phyloP scores from a whole-genome alignment of 2,329 filamentous ascomycete species.

The Zalaria obscura region DNA sequence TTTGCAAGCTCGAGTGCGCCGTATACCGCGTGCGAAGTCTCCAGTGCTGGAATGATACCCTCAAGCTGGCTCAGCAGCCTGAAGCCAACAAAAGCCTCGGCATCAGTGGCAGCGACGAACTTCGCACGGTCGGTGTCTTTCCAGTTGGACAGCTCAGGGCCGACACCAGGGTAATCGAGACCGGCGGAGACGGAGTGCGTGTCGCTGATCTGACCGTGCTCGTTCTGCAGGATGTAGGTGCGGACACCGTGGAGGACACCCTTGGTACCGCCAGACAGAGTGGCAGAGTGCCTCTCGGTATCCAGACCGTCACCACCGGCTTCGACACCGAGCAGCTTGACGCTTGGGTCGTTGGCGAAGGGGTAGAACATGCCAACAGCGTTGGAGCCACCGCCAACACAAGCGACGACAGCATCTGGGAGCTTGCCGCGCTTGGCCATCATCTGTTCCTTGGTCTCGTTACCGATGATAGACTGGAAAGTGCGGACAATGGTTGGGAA shows the following conservation, averaged over 20 bases:
- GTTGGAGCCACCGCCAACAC: conserved; percentile 90
- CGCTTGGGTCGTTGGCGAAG: conserved; percentile 70
- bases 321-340: conserved; percentile 86
- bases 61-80: conserved; percentile 72
- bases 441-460: conserved; percentile 91
- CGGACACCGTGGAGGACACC: conserved; percentile 92
- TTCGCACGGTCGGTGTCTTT: conserved; percentile 79
- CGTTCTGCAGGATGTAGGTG: conserved; percentile 88
- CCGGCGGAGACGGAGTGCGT: conserved; percentile 96
- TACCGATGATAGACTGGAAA: conserved; percentile 92
- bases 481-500: conserved; percentile 96
- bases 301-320: conserved; percentile 88
- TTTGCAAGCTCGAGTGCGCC: conserved; percentile 84
- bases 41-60: conserved; percentile 91
- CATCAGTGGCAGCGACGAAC: conserved; percentile 84
- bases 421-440: conserved; percentile 70
- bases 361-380: conserved; percentile 98
- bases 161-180: conserved; percentile 93
- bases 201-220: conserved; percentile 83
- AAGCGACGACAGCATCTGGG: conserved; percentile 90
- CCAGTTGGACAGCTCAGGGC: conserved; percentile 82
- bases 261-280: conserved; percentile 71
- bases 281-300: conserved; percentile 74
- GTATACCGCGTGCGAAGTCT: conserved; percentile 84
- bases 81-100: conserved; percentile 81